Percentiles rank a stretch among this genome's conserved stretches.
Evolutionary conservation across 352 stramenopile species (phyloP).

Genomic region (Thraustochytrium striatum): DNA sequence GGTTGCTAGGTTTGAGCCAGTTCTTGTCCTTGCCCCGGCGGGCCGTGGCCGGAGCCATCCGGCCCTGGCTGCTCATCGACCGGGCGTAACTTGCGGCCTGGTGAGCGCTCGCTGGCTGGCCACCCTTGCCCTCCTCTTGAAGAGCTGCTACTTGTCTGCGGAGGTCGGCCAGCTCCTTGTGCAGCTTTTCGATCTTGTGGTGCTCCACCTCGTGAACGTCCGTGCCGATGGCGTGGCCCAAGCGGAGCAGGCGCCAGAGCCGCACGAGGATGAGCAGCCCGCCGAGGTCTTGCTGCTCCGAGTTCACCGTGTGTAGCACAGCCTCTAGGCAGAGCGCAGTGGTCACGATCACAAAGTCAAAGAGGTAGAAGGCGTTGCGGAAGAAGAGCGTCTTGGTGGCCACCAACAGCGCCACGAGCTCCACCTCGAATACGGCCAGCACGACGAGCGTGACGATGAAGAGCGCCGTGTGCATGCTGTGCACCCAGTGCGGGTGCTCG

Average conservation of each 20-base stretch:
- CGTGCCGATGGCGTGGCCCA: conserved; percentile 33
- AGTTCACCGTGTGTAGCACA: neutral
- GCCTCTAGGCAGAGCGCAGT: conserved; percentile 10
- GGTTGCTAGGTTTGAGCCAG: too few species aligned
- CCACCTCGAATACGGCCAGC: conserved; percentile 29
- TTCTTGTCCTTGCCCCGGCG: too few species aligned
- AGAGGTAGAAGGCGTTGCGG: conserved; percentile 17
- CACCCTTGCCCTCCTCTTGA: too few species aligned
- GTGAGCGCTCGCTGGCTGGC: too few species aligned
- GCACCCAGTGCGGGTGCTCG: conserved; percentile 9
- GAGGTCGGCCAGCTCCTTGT: conserved; percentile 46
- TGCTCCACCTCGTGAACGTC: conserved; percentile 39
- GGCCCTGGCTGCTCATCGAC: too few species aligned
- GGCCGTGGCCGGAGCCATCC: too few species aligned
- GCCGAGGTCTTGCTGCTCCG: neutral
- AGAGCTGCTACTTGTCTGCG: too few species aligned
- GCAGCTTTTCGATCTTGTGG: conserved; percentile 22
- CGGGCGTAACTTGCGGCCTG: too few species aligned
- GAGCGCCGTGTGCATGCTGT: conserved; percentile 6
- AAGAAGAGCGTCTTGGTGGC: conserved; percentile 12
- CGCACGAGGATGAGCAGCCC: conserved; percentile 30
- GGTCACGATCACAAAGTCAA: conserved; percentile 43
- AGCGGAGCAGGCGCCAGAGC: conserved; percentile 15
- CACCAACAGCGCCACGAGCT: neutral
- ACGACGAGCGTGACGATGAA: conserved; percentile 17